Evolutionary conservation across 2,329 filamentous ascomycete genomes (phyloP).

Genomic region (Calonectria ilicicola): DNA sequence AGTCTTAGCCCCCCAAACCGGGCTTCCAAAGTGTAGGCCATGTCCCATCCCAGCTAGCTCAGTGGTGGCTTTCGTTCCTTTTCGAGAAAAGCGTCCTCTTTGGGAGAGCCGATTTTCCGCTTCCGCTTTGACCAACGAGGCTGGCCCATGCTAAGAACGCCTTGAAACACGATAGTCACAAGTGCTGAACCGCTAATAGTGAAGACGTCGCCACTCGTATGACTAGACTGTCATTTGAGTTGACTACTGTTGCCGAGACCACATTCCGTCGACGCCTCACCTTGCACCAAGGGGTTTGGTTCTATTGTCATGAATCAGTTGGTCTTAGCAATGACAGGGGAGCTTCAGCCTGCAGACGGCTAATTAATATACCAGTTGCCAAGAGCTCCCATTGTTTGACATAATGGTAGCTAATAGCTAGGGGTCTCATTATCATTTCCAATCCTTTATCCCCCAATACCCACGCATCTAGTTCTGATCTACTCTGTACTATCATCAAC

Average conservation of each 20-base stretch:
- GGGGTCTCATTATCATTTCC: not conserved
- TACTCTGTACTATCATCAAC: not conserved
- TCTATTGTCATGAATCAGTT: not conserved
- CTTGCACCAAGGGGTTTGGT: not conserved
- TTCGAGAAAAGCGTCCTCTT: not conserved
- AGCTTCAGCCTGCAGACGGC: not conserved
- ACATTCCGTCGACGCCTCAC: not conserved
- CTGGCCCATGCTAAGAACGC: not conserved
- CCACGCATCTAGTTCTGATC: not conserved
- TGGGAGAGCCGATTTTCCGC: not conserved
- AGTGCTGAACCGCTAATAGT: not conserved
- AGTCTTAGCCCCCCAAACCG: not conserved
- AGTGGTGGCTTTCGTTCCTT: not conserved
- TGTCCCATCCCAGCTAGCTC: not conserved
- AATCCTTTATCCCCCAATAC: not conserved
- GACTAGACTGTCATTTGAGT: not conserved
- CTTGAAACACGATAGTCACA: not conserved
- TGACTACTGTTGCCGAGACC: not conserved
- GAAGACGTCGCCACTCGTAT: not conserved
- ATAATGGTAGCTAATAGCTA: not conserved
- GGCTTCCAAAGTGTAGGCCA: not conserved
- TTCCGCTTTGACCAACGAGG: not conserved
- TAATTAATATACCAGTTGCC: not conserved
- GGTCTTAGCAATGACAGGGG: not conserved
- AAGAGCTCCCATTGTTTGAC: not conserved